Conservation (phyloP, 192 early-diverging fungal genomes). For the Coemansia sp. region DNA sequence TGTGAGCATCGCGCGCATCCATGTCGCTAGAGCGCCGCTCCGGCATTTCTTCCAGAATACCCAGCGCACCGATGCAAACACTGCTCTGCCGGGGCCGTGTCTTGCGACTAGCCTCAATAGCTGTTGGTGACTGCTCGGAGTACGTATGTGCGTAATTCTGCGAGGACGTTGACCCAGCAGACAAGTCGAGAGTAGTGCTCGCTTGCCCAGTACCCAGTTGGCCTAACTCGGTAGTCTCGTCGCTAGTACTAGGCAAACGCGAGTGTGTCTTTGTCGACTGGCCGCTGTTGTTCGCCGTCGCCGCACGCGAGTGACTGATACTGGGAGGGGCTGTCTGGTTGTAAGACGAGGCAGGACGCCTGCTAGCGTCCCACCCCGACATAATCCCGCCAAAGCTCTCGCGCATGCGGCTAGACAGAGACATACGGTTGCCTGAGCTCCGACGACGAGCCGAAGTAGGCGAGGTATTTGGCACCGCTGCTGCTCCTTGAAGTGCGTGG, state of each 20-base stretch:
- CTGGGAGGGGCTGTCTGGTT: conserved; percentile 51
- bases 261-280: conserved; percentile 52
- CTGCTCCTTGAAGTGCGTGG: not conserved
- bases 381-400: conserved; percentile 50
- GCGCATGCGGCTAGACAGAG: conserved; percentile 55
- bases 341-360: conserved; percentile 21
- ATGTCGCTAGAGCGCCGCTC: conserved; percentile 26
- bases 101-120: not conserved
- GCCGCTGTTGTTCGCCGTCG: conserved; percentile 48
- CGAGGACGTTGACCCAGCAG: not conserved
- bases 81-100: conserved; percentile 33
- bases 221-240: conserved; percentile 11
- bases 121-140: not conserved
- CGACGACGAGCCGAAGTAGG: conserved; percentile 15
- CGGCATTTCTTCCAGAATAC: conserved; percentile 27
- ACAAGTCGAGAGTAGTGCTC: not conserved
- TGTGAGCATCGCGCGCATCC: not conserved
- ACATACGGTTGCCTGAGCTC: conserved; percentile 25
- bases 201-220: not conserved
- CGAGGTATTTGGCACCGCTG: conserved; percentile 4
- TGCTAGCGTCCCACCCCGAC: conserved; percentile 37
- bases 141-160: not conserved
- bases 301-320: conserved; percentile 35
- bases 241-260: conserved; percentile 37
- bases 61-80: conserved; percentile 29